Percentiles rank a stretch among this genome's conserved stretches.
phyloP scores from a whole-genome alignment of 441 rosid species.

The Pelargonium myrrhifolium region DNA sequence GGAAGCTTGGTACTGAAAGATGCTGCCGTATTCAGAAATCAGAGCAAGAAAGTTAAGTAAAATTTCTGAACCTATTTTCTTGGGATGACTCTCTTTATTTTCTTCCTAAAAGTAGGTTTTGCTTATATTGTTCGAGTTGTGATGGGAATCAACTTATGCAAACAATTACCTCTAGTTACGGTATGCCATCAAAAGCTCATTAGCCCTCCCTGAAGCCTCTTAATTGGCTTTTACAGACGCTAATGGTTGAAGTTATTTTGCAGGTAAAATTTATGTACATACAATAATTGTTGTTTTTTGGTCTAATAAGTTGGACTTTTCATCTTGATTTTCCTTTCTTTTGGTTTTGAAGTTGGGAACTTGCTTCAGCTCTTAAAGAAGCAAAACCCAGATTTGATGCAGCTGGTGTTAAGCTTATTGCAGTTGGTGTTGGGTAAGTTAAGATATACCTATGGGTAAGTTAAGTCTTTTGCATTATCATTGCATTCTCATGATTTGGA shows the following conservation, averaged over 20 bases:
- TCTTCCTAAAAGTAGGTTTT: background rate
- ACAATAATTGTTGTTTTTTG: background rate
- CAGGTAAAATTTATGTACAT: constrained; percentile 25
- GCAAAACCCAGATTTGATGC: constrained; percentile 53
- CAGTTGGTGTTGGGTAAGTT: constrained; percentile 86
- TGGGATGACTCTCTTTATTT: background rate
- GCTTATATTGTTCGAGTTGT: background rate
- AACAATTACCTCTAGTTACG: background rate
- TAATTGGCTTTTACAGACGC: too few relatives aligned
- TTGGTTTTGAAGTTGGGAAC: constrained; percentile 58
- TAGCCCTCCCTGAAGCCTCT: background rate
- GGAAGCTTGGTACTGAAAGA: background rate
- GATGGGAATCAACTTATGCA: background rate
- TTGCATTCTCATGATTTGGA: too few relatives aligned
- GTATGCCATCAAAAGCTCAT: background rate
- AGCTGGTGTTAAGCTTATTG: constrained; percentile 71
- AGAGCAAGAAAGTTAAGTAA: background rate
- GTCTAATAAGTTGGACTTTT: background rate
- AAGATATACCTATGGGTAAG: too few relatives aligned
- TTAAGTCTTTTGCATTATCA: too few relatives aligned
- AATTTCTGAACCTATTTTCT: background rate
- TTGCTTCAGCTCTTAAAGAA: constrained; percentile 55
- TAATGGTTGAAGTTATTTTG: background rate
- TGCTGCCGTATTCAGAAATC: background rate
- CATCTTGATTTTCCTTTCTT: background rate